Base-by-base conservation (phyloP, 768 basidiomycete species). In the Mycena venus region DNA sequence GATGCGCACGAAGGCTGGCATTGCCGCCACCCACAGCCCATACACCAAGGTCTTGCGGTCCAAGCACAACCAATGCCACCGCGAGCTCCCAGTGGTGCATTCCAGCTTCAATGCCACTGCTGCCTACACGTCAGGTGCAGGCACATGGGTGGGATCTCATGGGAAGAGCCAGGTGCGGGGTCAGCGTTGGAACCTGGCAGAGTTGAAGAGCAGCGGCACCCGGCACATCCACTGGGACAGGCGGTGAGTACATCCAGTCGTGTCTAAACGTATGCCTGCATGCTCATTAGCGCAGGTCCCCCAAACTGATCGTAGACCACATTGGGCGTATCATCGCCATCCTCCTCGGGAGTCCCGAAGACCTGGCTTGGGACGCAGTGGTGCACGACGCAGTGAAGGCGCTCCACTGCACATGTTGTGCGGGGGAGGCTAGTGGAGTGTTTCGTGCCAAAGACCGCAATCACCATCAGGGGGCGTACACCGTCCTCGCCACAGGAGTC, bases 311-410 rank as follows among this genome's bases (percentile, higher is more conserved):
- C 38, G 3, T 68, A 1, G 66, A 68, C 29, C 11, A 23, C 21
- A 2, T 58, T 0, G 66, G 66, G 21, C 66, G 66, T 17, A 44
- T 68, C 19, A 68, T 68, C 55, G 66, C 66, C 11, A 44, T 68
- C 25, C 40, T 68, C 2, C 55, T 68, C 2, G 66, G 66, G 5
- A 14, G 27, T 1, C 65, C 65, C 9, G 51, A 66, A 27, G 65
- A 66, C n/a, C 51, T 36, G 4, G 65, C 27, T 2, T 66, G 65
- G 65, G 51, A 66, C 4, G 21, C 7, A 1, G 65, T 66, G 3
- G 65, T 66, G 4, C 5, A 25, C 2, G 25, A 66, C 1, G 65
- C 65, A 3, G 34, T 3, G 6, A 17, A 40, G 7, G 65, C 65
- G 4, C 14, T 66, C 15, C 4, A 11, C 10, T 51, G 36, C 5